Evolutionary conservation across 2,329 filamentous ascomycete species (phyloP).

Genomic region (Aureobasidium zeae): DNA sequence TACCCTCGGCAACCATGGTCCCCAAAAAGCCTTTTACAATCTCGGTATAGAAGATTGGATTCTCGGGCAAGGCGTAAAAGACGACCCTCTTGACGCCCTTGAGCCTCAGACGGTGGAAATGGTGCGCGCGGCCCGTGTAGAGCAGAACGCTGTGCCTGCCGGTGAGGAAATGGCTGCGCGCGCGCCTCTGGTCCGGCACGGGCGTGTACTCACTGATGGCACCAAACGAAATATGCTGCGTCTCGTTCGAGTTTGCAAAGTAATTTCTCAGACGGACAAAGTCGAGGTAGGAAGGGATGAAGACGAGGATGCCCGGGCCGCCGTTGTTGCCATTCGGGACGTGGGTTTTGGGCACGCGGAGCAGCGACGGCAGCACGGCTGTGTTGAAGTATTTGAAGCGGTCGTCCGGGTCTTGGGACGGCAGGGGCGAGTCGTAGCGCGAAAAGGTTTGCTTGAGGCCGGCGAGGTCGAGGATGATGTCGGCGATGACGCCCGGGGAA

Average conservation of each 20-base stretch:
- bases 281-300: conserved; percentile 88
- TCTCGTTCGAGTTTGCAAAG: conserved; percentile 60
- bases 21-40: conserved; percentile 59
- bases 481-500: conserved; percentile 64
- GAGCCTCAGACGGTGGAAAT: conserved; percentile 82
- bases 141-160: conserved; percentile 75
- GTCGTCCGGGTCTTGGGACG: conserved; percentile 70
- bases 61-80: conserved; percentile 85
- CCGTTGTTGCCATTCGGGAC: conserved; percentile 48
- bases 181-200: conserved; percentile 67
- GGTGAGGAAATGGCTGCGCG: conserved; percentile 75
- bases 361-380: conserved; percentile 66
- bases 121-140: conserved; percentile 93
- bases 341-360: too few relatives aligned
- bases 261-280: conserved; percentile 90
- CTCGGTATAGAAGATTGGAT: conserved; percentile 72
- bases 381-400: conserved; percentile 87
- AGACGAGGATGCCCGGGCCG: conserved; percentile 64
- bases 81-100: conserved; percentile 75
- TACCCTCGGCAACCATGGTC: conserved; percentile 46
- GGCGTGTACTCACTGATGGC: conserved; percentile 83
- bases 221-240: conserved; percentile 59
- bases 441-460: conserved; percentile 81
- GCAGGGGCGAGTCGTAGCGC: conserved; percentile 63
- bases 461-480: conserved; percentile 39